These are phyloP conservation scores for Podaxis sp. DNA, from an alignment of 768 basidiomycete genomes.

Conservation along the genomic window DNA sequence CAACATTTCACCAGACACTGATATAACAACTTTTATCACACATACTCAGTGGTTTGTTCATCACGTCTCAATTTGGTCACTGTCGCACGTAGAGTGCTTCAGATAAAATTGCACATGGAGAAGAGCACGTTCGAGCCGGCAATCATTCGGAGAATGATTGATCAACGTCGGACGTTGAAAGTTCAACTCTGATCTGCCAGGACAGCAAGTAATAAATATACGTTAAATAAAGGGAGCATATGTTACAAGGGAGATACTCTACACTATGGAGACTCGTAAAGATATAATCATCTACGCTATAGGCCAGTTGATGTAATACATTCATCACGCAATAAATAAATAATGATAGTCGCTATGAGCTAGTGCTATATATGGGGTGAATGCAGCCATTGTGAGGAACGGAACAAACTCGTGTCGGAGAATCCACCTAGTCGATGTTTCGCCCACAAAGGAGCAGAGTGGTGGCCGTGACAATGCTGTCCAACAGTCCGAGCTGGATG, in stretches of 20 bases:
- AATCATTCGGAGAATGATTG: not conserved
- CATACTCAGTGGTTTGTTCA: not conserved
- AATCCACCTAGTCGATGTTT: slow-evolving; percentile 48
- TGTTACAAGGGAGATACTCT: not conserved
- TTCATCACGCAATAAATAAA: slow-evolving; percentile 8
- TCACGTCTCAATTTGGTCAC: not conserved
- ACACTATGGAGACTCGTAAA: not conserved
- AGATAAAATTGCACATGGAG: not conserved
- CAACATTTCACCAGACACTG: not conserved
- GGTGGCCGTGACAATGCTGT: slow-evolving; percentile 48
- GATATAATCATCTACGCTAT: not conserved
- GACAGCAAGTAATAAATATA: not conserved
- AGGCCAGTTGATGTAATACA: not conserved
- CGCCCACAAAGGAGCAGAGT: slow-evolving; percentile 60
- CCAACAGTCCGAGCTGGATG: slow-evolving; percentile 52
- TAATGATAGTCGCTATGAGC: not conserved
- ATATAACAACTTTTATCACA: not conserved
- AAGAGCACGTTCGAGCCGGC: not conserved
- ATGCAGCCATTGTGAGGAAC: not conserved
- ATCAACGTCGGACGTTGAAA: not conserved
- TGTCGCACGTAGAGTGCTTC: not conserved
- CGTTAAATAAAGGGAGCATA: not conserved
- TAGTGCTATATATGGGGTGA: not conserved
- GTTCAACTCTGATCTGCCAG: too few species aligned
- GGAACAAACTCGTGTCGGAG: not conserved